Percentiles rank a stretch among this genome's conserved stretches.
phyloP scores from a whole-genome alignment of 257 asterid species.

The Solanum ahanhuiri region DNA sequence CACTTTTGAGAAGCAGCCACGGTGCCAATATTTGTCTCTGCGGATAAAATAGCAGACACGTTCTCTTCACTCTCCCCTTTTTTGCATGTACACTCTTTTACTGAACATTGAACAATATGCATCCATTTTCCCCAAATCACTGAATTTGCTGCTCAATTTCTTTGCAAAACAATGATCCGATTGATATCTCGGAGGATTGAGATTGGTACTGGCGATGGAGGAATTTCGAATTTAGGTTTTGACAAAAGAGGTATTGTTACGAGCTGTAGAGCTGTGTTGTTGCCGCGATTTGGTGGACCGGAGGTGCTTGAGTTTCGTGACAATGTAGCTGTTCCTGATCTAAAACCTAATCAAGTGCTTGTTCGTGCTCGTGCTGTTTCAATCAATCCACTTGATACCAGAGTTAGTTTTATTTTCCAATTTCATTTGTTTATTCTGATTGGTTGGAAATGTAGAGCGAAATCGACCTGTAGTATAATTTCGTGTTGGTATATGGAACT shows the following conservation, averaged over 20 bases:
- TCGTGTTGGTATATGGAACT: not conserved
- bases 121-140: not conserved
- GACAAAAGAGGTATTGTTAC: slow-evolving; percentile 43
- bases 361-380: slow-evolving; percentile 97
- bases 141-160: not conserved
- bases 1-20: not conserved
- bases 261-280: slow-evolving; percentile 73
- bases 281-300: slow-evolving; percentile 91
- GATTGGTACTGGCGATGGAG: slow-evolving; percentile 11
- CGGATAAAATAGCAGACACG: slow-evolving; percentile 8
- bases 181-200: slow-evolving; percentile 27
- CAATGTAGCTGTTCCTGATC: slow-evolving; percentile 63
- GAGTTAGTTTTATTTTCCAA: slow-evolving; percentile 38
- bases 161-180: slow-evolving; percentile 31
- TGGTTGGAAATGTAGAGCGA: not conserved
- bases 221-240: slow-evolving; percentile 8
- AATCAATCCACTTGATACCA: slow-evolving; percentile 84
- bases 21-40: not conserved
- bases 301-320: slow-evolving; percentile 70
- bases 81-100: not conserved
- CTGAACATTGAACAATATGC: not conserved
- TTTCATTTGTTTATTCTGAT: not conserved
- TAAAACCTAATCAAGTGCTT: slow-evolving; percentile 81
- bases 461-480: not conserved
- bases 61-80: not conserved